A percentile compares a stretch with the other conserved stretches of the same genome.
These are phyloP conservation scores for Kwoniella bestiolae DNA, from an alignment of 768 basidiomycete genomes.

Conservation along the genomic window DNA sequence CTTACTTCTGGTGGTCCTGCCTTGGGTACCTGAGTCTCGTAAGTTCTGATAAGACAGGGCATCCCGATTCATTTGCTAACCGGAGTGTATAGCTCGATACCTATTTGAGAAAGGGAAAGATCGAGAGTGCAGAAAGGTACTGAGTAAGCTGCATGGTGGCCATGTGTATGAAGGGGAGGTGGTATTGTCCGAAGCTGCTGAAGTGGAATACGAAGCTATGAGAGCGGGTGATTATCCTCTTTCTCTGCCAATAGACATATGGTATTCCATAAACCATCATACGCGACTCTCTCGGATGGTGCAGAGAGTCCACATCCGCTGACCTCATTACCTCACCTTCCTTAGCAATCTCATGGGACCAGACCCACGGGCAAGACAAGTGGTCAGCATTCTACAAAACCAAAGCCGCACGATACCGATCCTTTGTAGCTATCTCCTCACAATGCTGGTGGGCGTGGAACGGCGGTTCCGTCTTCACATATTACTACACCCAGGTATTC, in stretches of 20 bases:
- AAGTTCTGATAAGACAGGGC: no score
- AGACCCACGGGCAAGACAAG: slow-evolving; percentile 38
- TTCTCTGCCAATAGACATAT: no score
- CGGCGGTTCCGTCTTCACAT: slow-evolving; percentile 20
- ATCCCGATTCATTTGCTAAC: no score
- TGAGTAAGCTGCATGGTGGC: slow-evolving; percentile 31
- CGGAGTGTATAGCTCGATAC: slow-evolving; percentile 43
- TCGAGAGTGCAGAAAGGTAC: slow-evolving; percentile 26
- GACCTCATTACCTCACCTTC: neutral
- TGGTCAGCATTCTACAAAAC: slow-evolving; percentile 41
- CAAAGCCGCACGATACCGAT: slow-evolving; percentile 40
- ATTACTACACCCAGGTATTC: slow-evolving; percentile 35
- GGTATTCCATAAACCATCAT: no score
- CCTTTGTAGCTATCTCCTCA: slow-evolving; percentile 37
- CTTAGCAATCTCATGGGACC: slow-evolving; percentile 41
- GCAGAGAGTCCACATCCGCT: neutral
- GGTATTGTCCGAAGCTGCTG: slow-evolving; percentile 32
- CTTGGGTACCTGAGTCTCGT: slow-evolving; percentile 46
- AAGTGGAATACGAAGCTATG: slow-evolving; percentile 38
- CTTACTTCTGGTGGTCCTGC: slow-evolving; percentile 28
- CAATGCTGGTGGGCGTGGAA: slow-evolving; percentile 44
- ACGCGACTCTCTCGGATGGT: neutral
- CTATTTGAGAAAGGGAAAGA: slow-evolving; percentile 40
- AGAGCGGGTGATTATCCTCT: slow-evolving; percentile 37
- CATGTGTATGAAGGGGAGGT: slow-evolving; percentile 28